Evolutionary conservation across 371 early-diverging fungal genomes (phyloP).

Genomic region (Mucor plumbeus): DNA sequence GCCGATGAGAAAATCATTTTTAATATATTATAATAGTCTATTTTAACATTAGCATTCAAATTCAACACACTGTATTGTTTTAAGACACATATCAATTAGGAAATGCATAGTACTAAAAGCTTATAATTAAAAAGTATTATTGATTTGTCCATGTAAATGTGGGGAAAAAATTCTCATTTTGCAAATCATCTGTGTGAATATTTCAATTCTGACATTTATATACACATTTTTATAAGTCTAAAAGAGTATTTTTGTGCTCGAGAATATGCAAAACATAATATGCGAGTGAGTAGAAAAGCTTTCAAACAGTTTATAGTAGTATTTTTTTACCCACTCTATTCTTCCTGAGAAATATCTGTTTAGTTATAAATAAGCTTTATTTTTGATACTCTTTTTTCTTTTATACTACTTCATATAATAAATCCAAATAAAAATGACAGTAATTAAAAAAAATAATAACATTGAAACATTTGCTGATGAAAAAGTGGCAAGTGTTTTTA

Average conservation of each 20-base stretch:
- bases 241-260: conserved; percentile 1
- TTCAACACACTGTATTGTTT: background rate
- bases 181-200: conserved; percentile 1
- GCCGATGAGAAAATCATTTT: background rate
- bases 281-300: background rate
- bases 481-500: conserved; percentile 15
- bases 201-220: background rate
- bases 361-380: background rate
- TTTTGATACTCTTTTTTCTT: background rate
- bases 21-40: background rate
- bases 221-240: background rate
- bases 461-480: conserved; percentile 15
- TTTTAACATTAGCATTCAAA: background rate
- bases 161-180: background rate
- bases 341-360: background rate
- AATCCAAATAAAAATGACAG: background rate
- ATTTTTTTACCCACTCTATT: background rate
- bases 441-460: background rate
- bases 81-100: background rate
- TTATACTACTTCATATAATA: background rate
- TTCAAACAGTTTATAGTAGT: background rate
- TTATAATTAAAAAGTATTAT: background rate
- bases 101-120: background rate
- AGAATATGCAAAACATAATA: background rate
- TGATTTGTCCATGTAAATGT: background rate